These are phyloP conservation scores for Suhomyces maxii DNA, from an alignment of 1,139 yeast species.

Conservation along the genomic window DNA sequence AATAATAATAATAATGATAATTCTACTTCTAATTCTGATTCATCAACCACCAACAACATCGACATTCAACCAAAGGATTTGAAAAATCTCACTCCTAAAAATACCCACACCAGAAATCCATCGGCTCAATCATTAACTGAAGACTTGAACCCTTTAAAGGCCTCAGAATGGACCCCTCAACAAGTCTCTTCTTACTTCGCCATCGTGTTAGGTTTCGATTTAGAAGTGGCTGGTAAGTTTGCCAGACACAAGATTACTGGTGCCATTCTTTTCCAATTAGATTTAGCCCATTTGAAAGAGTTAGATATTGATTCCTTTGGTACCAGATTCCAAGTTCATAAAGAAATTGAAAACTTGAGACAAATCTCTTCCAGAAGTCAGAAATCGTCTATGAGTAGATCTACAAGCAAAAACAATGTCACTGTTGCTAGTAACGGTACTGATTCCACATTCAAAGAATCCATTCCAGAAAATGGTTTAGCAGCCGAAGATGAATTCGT, in stretches of 20 bases:
- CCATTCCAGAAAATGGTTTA: slow-evolving; percentile 3
- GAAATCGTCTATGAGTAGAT: slow-evolving; percentile 15
- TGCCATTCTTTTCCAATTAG: slow-evolving; percentile 77
- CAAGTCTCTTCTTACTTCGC: slow-evolving; percentile 81
- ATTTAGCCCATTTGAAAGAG: slow-evolving; percentile 83
- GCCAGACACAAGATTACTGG: slow-evolving; percentile 89
- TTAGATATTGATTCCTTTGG: slow-evolving; percentile 92
- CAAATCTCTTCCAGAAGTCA: slow-evolving; percentile 22
- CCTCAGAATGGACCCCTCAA: slow-evolving; percentile 76
- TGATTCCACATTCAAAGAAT: slow-evolving; percentile 8
- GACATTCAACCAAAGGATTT: background rate
- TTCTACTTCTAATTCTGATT: background rate
- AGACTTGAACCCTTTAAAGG: slow-evolving; percentile 51
- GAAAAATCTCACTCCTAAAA: background rate
- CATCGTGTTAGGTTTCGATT: slow-evolving; percentile 66
- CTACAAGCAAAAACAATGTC: slow-evolving; percentile 8
- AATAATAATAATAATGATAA: background rate
- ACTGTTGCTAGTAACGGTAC: background rate
- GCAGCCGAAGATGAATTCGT: slow-evolving; percentile 10
- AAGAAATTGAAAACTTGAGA: slow-evolving; percentile 77
- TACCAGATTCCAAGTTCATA: slow-evolving; percentile 86
- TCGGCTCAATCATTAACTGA: slow-evolving; percentile 25
- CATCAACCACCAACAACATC: too few relatives aligned
- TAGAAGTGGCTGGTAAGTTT: slow-evolving; percentile 72
- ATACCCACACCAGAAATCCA: slow-evolving; percentile 10